A percentile compares a stretch with the other conserved stretches of the same genome.
phyloP scores from a whole-genome alignment of 441 rosid genomes.

The Codiaeum variegatum region DNA sequence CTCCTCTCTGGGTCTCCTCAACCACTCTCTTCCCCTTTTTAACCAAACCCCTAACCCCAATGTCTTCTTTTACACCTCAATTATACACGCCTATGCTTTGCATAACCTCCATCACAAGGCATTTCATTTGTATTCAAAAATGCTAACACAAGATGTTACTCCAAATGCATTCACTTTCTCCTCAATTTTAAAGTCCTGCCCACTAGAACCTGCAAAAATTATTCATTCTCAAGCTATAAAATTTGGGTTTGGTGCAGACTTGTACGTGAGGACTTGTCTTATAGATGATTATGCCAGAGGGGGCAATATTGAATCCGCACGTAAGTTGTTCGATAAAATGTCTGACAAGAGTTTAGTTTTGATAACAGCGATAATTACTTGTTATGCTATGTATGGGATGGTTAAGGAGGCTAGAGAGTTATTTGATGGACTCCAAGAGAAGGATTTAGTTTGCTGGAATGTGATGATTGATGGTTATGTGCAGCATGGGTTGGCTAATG shows the following conservation, averaged over 20 bases:
- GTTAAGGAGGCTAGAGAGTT: slow-evolving; percentile 49
- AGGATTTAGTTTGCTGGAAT: slow-evolving; percentile 69
- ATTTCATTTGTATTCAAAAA: slow-evolving; percentile 34
- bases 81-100: slow-evolving; percentile 42
- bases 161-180: slow-evolving; percentile 69
- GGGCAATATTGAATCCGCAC: slow-evolving; percentile 47
- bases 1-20: slow-evolving; percentile 44
- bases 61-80: slow-evolving; percentile 50
- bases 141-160: slow-evolving; percentile 38
- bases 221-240: slow-evolving; percentile 51
- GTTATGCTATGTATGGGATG: slow-evolving; percentile 56
- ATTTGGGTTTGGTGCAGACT: slow-evolving; percentile 45
- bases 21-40: slow-evolving; percentile 46
- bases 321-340: slow-evolving; percentile 64
- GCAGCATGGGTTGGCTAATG: slow-evolving; percentile 45
- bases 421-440: slow-evolving; percentile 48
- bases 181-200: slow-evolving; percentile 52
- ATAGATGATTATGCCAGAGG: slow-evolving; percentile 53
- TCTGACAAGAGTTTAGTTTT: slow-evolving; percentile 59
- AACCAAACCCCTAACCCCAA: slow-evolving; percentile 41
- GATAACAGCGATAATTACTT: slow-evolving; percentile 59
- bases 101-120: slow-evolving; percentile 39
- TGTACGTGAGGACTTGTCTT: slow-evolving; percentile 58
- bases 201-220: slow-evolving; percentile 27
- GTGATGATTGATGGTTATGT: slow-evolving; percentile 75